phyloP scores from a whole-genome alignment of 1,284 basidiomycete genomes.

The Prillingera fragicola region DNA sequence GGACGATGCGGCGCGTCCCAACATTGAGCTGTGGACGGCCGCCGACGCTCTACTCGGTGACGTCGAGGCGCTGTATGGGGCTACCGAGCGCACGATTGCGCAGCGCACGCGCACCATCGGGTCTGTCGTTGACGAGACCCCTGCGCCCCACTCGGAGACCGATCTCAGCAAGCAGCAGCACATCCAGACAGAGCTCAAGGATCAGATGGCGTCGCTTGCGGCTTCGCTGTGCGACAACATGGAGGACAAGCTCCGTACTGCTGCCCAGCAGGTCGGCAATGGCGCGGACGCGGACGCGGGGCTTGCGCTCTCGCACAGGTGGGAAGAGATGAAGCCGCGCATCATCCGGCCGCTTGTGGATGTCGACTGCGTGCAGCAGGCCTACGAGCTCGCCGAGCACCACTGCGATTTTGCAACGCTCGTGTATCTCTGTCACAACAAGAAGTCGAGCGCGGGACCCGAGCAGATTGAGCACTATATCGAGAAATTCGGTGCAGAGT shows the following conservation, averaged over 20 bases:
- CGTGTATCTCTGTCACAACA: slow-evolving; percentile 68
- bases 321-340: slow-evolving; percentile 36
- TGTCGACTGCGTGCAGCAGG: slow-evolving; percentile 62
- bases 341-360: slow-evolving; percentile 52
- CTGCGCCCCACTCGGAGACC: slow-evolving; percentile 6
- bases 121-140: slow-evolving; percentile 46
- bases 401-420: slow-evolving; percentile 78
- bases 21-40: slow-evolving; percentile 79
- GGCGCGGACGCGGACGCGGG: slow-evolving; percentile 37
- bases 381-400: slow-evolving; percentile 75
- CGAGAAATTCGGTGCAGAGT: slow-evolving; percentile 71
- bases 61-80: slow-evolving; percentile 65
- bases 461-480: slow-evolving; percentile 60
- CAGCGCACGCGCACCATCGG: slow-evolving; percentile 52
- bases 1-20: slow-evolving; percentile 55
- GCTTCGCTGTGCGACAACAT: slow-evolving; percentile 64
- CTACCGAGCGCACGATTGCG: slow-evolving; percentile 55
- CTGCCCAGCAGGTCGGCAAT: slow-evolving; percentile 48
- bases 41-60: slow-evolving; percentile 61
- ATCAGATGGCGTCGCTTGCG: slow-evolving; percentile 68
- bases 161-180: slow-evolving; percentile 20
- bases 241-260: slow-evolving; percentile 65
- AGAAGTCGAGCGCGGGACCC: slow-evolving; percentile 18
- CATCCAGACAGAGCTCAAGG: slow-evolving; percentile 45
- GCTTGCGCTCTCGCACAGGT: slow-evolving; percentile 29